Evolutionary conservation across 805 yeast species (phyloP).

Genomic region (Schizosaccharomyces octosporus): DNA sequence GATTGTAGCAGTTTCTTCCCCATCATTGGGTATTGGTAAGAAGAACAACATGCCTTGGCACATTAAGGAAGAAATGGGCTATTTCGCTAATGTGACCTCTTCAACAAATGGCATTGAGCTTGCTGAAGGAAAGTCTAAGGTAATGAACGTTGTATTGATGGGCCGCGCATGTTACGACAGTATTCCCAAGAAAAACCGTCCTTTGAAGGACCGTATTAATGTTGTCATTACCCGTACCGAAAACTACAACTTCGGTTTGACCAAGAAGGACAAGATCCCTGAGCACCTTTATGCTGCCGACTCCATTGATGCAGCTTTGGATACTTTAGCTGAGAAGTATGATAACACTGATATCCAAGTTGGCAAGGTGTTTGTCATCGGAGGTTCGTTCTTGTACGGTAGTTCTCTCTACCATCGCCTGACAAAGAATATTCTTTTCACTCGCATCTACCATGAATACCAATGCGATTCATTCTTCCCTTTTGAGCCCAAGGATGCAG

Average conservation of each 20-base stretch:
- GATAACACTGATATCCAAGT: constrained; percentile 8
- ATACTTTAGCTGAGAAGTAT: constrained; percentile 13
- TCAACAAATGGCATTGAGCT: constrained; percentile 11
- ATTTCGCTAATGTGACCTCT: constrained; percentile 52
- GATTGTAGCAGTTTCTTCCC: constrained; percentile 68
- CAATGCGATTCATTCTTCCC: constrained; percentile 2
- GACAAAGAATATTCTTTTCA: constrained; percentile 17
- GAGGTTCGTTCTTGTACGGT: constrained; percentile 74
- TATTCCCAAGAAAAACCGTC: constrained; percentile 63
- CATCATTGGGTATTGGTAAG: constrained; percentile 62
- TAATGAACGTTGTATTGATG: constrained; percentile 63
- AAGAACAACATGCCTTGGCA: constrained; percentile 76
- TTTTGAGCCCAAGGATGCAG: neutral
- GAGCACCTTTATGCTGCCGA: neutral
- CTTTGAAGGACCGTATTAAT: constrained; percentile 51
- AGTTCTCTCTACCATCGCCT: constrained; percentile 21
- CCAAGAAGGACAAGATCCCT: neutral
- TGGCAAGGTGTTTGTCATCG: constrained; percentile 43
- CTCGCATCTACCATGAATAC: neutral
- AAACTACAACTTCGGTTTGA: constrained; percentile 6
- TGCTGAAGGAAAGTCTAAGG: constrained; percentile 3
- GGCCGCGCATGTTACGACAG: constrained; percentile 93
- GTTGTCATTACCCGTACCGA: constrained; percentile 40
- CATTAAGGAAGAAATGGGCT: constrained; percentile 59
- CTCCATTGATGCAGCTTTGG: neutral